Percentiles rank a stretch among this genome's conserved stretches.
These are phyloP conservation scores for Pseudocercospora cruenta DNA, from an alignment of 2,329 filamentous ascomycete genomes.

Conservation along the genomic window DNA sequence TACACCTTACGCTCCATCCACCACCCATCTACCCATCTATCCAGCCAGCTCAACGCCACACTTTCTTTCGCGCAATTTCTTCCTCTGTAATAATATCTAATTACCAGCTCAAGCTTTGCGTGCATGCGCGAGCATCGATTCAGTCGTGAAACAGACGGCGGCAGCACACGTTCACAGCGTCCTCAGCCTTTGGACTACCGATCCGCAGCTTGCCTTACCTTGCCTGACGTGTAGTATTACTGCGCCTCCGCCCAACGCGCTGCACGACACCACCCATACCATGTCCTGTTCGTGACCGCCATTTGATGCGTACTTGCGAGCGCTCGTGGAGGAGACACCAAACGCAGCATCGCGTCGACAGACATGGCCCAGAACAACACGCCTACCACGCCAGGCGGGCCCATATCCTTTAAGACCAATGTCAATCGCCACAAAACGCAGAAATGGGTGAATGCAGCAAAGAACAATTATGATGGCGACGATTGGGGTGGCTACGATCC, in stretches of 20 bases:
- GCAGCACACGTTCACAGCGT: background rate
- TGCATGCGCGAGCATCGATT: background rate
- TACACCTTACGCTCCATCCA: background rate
- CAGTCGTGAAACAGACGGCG: conserved; percentile 1
- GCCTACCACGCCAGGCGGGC: conserved; percentile 18
- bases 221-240: background rate
- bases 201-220: background rate
- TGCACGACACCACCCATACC: conserved; percentile 1
- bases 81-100: conserved; percentile 4
- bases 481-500: conserved; percentile 79
- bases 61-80: background rate
- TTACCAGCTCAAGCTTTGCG: background rate
- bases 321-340: background rate
- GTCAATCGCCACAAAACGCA: conserved; percentile 87
- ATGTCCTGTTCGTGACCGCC: conserved; percentile 10
- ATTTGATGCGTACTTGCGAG: background rate
- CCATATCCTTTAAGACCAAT: conserved; percentile 74
- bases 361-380: conserved; percentile 29
- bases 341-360: background rate
- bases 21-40: background rate
- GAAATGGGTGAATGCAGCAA: conserved; percentile 92
- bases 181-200: background rate
- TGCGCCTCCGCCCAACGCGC: conserved; percentile 15
- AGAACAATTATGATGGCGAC: conserved; percentile 85
- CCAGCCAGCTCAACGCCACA: background rate